phyloP scores from a whole-genome alignment of 805 yeast genomes.

The Yarrowia divulgata region DNA sequence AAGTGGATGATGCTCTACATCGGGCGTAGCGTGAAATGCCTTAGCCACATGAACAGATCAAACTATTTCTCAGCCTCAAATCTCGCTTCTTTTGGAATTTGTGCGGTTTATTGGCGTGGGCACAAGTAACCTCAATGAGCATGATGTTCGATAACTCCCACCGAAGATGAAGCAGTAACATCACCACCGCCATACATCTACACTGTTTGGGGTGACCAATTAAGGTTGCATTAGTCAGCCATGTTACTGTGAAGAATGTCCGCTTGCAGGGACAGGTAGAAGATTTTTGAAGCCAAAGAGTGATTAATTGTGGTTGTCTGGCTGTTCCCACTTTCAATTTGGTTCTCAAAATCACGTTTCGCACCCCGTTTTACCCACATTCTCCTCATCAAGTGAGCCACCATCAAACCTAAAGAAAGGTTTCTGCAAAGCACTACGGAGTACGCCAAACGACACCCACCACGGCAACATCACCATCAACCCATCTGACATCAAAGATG shows the following conservation, averaged over 20 bases:
- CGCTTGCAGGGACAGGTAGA: neutral
- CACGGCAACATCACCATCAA: conserved; percentile 25
- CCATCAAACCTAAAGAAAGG: conserved; percentile 29
- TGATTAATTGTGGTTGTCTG: no score
- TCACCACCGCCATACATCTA: conserved; percentile 3
- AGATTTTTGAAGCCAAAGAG: no score
- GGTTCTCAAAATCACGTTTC: no score
- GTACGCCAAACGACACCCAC: conserved; percentile 23
- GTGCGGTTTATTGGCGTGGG: no score
- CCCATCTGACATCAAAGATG: conserved; percentile 28
- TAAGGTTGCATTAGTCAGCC: conserved; percentile 17
- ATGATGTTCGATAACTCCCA: neutral
- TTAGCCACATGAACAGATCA: no score
- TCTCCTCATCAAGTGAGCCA: neutral
- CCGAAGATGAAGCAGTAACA: neutral
- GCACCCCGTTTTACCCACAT: neutral
- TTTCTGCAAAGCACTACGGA: conserved; percentile 34
- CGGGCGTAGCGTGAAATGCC: no score
- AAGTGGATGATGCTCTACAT: no score
- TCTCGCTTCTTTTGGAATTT: no score
- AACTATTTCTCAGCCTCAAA: no score
- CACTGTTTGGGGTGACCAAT: neutral
- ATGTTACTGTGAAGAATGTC: neutral
- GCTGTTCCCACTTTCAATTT: neutral
- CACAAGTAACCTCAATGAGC: no score